These are phyloP conservation scores for Pleomassaria siparia DNA, from an alignment of 2,329 filamentous ascomycete species.

Conservation along the genomic window DNA sequence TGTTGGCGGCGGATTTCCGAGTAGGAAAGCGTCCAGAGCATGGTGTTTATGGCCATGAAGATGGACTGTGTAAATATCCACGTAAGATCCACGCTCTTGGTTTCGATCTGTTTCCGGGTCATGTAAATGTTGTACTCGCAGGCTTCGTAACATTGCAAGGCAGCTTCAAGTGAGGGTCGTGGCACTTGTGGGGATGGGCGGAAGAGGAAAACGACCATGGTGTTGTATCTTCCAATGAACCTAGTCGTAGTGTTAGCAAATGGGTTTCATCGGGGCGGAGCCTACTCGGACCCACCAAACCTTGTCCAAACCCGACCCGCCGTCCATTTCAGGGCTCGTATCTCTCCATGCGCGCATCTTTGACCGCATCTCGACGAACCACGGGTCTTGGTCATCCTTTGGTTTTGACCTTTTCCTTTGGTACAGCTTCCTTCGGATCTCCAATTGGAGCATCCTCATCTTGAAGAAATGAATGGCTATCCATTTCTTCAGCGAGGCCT, in stretches of 20 bases:
- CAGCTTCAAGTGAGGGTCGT: slow-evolving; percentile 77
- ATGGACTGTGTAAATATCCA: slow-evolving; percentile 91
- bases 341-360: slow-evolving; percentile 81
- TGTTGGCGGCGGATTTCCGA: slow-evolving; percentile 76
- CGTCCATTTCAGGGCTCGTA: slow-evolving; percentile 70
- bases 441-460: slow-evolving; percentile 83
- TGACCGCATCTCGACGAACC: slow-evolving; percentile 78
- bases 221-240: slow-evolving; percentile 73
- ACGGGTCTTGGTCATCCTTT: slow-evolving; percentile 77
- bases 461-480: slow-evolving; percentile 92
- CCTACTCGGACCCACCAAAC: slow-evolving; percentile 64
- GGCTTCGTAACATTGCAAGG: slow-evolving; percentile 79
- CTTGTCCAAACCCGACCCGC: slow-evolving; percentile 71
- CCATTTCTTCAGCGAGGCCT: slow-evolving; percentile 77
- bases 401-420: slow-evolving; percentile 79
- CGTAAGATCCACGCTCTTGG: slow-evolving; percentile 77
- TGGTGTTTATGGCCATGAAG: slow-evolving; percentile 88
- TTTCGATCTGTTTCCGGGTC: slow-evolving; percentile 77
- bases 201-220: slow-evolving; percentile 85
- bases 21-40: slow-evolving; percentile 91
- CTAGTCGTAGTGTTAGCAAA: slow-evolving; percentile 36
- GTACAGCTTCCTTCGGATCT: slow-evolving; percentile 84
- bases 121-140: slow-evolving; percentile 79
- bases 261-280: not conserved
- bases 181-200: slow-evolving; percentile 91